Conservation (phyloP, 345 rosid genomes). For the Euphorbia pulcherrima region DNA sequence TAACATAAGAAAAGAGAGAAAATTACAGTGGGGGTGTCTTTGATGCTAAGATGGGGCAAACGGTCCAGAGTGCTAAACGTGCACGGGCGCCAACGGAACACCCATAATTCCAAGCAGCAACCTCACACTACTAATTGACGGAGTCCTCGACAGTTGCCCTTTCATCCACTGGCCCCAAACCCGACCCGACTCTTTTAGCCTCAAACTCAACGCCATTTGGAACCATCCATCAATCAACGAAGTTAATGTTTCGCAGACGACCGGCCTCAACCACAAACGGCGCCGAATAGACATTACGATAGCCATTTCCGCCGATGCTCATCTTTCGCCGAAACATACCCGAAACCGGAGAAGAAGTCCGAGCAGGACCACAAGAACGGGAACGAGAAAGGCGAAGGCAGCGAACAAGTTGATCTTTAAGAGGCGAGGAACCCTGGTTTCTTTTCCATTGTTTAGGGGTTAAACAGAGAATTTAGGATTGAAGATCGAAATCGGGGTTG, state of each 20-base stretch:
- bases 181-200: conserved; percentile 55
- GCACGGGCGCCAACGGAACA: conserved; percentile 49
- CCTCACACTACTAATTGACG: conserved; percentile 21
- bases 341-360: conserved; percentile 50
- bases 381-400: conserved; percentile 89
- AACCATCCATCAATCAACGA: conserved; percentile 87
- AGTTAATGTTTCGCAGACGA: conserved; percentile 45
- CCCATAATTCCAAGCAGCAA: conserved; percentile 43
- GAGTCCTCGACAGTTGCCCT: conserved; percentile 37
- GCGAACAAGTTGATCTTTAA: conserved; percentile 75
- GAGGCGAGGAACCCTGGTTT: conserved; percentile 87
- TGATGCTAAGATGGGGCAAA: conserved; percentile 49
- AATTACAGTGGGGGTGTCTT: conserved; percentile 72
- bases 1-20: too few species aligned
- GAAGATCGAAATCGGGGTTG: too few species aligned
- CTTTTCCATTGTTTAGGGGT: conserved; percentile 55
- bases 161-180: conserved; percentile 46
- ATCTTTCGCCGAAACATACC: conserved; percentile 48
- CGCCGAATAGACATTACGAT: conserved; percentile 28
- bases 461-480: neutral
- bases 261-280: conserved; percentile 53
- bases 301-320: conserved; percentile 15
- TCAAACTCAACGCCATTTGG: conserved; percentile 65
- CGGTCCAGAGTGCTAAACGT: conserved; percentile 43
- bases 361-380: conserved; percentile 59